These are phyloP conservation scores for Royoungia palumana DNA, from an alignment of 768 basidiomycete species.

Conservation along the genomic window DNA sequence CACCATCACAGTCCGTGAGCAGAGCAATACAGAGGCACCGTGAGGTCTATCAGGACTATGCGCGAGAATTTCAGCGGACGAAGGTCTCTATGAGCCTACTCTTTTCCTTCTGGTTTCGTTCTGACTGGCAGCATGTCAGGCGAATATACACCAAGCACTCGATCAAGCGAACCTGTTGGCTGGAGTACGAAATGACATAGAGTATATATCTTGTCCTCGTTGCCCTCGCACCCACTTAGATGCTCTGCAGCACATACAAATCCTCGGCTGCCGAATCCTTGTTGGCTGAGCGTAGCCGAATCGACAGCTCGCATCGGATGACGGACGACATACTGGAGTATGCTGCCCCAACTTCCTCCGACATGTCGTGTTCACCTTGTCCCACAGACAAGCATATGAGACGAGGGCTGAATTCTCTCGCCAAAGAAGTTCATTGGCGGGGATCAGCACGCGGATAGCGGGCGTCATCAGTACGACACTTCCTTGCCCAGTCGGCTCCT, in stretches of 20 bases:
- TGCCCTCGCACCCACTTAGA: neutral
- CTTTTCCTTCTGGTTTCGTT: neutral
- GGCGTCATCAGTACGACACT: conserved; percentile 68
- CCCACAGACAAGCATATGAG: conserved; percentile 88
- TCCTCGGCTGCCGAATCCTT: conserved; percentile 84
- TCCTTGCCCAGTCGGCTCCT: neutral
- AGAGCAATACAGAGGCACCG: conserved; percentile 88
- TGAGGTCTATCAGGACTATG: conserved; percentile 86
- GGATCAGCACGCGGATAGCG: conserved; percentile 82
- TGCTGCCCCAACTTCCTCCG: conserved; percentile 24
- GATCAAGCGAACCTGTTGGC: conserved; percentile 85
- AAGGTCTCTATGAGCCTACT: conserved; percentile 48
- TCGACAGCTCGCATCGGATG: conserved; percentile 94
- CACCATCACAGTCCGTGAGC: conserved; percentile 78
- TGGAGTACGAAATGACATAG: conserved; percentile 94
- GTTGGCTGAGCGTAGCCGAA: conserved; percentile 80
- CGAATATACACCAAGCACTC: conserved; percentile 76
- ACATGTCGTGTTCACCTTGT: neutral
- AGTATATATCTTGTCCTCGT: conserved; percentile 47
- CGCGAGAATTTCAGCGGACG: conserved; percentile 79
- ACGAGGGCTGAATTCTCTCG: conserved; percentile 89
- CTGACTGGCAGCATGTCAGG: conserved; percentile 38
- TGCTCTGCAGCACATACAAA: conserved; percentile 72
- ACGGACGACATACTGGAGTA: conserved; percentile 88
- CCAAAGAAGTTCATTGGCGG: conserved; percentile 70